Base-by-base conservation (phyloP, 352 stramenopile species). In the Phytopythium vexans region DNA sequence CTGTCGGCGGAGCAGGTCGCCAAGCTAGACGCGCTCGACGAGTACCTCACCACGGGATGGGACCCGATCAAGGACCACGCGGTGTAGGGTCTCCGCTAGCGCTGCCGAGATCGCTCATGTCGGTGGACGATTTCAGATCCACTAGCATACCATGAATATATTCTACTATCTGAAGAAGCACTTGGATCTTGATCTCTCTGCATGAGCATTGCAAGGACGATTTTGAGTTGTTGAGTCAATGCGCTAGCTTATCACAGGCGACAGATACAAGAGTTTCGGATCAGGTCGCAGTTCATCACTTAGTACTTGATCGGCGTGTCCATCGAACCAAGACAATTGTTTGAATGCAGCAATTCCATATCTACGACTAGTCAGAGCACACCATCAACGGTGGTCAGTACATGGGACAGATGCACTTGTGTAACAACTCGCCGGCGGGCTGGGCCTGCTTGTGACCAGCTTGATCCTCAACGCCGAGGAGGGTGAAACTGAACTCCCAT, bases 331-430 rank as follows among this genome's bases (percentile, higher is more conserved):
- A n/a, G n/a, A n/a, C n/a, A n/a, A n/a, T n/a, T n/a, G n/a, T n/a
- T n/a, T n/a, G n/a, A n/a, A 56, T 89, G n/a, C 52, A 52, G n/a
- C 72, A 89, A 53, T 89, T 86, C 54, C 70, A 82, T 51, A 52
- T 79, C 34, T 70, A 80, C 58, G 40, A 62, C 5, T 67, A 64
- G 41, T 78, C 69, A 15, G 72, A 82, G 62, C 72, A 82, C 41
- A 68, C 70, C 21, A 60, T 82, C 5, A 59, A 82, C 39, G 50
- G 72, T 8, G 61, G 78, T 46, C 56, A 76, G 49, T 80, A 76
- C 52, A 56, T 63, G 33, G 72, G 64, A 11, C 69, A 82, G 49
- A 59, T 82, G 45, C 72, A 82, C 35, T 82, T 82, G 69, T 82
- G 36, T 67, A 82, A 69, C 69, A 80, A 43, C 49, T 59, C 41